These are phyloP conservation scores for Linderniella brevidens DNA, from an alignment of 257 asterid genomes.

Conservation along the genomic window DNA sequence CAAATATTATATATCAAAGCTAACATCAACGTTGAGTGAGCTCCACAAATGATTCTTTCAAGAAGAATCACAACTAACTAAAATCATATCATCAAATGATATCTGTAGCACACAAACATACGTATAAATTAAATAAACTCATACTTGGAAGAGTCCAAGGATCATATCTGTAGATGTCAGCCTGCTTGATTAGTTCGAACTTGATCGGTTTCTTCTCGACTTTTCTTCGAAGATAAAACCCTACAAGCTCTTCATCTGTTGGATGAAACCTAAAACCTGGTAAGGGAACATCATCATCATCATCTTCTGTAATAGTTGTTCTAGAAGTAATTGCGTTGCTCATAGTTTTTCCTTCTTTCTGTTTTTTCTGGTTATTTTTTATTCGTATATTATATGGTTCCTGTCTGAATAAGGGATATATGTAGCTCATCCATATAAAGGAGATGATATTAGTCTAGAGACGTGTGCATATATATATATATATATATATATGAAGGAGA, in stretches of 20 bases:
- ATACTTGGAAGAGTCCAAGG: conserved; percentile 49
- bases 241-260: conserved; percentile 35
- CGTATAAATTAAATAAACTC: background rate
- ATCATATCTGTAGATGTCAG: conserved; percentile 36
- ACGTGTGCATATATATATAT: background rate
- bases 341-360: conserved; percentile 5
- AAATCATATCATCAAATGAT: no score
- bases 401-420: conserved; percentile 3
- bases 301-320: background rate
- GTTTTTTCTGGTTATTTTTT: no score
- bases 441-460: background rate
- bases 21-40: no score
- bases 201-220: conserved; percentile 16
- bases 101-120: no score
- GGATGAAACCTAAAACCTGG: conserved; percentile 49
- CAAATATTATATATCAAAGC: no score
- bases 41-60: no score
- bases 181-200: conserved; percentile 25
- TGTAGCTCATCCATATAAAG: conserved; percentile 3
- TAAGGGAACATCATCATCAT: conserved; percentile 11
- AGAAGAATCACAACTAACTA: no score
- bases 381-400: no score
- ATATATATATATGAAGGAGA: background rate
- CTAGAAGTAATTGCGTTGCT: conserved; percentile 2
- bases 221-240: conserved; percentile 31